Evolutionary conservation across 768 basidiomycete genomes (phyloP), one percentile per base, ranked within the genome.

Genomic region (Xerocomellus dryophilus): DNA sequence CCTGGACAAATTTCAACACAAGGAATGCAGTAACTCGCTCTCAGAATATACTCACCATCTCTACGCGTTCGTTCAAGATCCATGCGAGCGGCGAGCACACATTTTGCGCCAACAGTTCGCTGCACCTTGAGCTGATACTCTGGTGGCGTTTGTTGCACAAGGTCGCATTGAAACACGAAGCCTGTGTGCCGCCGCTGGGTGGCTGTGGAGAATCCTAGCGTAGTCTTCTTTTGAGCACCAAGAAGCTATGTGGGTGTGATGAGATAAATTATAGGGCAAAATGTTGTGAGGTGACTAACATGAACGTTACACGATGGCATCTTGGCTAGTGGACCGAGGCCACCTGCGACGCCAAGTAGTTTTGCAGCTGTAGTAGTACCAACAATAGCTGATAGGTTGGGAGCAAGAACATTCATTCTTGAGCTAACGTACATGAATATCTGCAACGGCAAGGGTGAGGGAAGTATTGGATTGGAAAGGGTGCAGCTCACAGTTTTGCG

Each of bases 351-450:
- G 68, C 97, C 97, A 38, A 99, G 85, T 49, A 99, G 75, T 78
- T 99, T 99, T 43, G 97, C 97, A 50, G 97, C 97, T 79, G 94
- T 96, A 64, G 90, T 93, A 54, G 97, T 97, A 72, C 97, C 96
- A 76, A 98, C 92, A 74, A 99, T 97, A 72, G 91, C 88, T 66
- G 94, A 96, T 69, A 99, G 84, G 73, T 99, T 99, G 66, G 97
- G 97, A 62, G 97, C 96, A 67, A 99, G 88, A 53, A 93, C 83
- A 76, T 93, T 92, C 93, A 99, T 98, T 76, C 97, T 84, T 64
- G 93, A 96, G 79, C 95, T 96, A 72, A 99, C 97, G 81, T 98
- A 99, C 79, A 90, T 87, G 75, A 98, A 96, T 64, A 98, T 99
- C 90, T 95, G 65, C 2, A 51, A 42, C 6, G 36, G 31, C 46